Percentiles rank a stretch among this genome's conserved stretches.
Conservation (phyloP, 2,329 filamentous ascomycete genomes). For the Malbranchea zuffiana region DNA sequence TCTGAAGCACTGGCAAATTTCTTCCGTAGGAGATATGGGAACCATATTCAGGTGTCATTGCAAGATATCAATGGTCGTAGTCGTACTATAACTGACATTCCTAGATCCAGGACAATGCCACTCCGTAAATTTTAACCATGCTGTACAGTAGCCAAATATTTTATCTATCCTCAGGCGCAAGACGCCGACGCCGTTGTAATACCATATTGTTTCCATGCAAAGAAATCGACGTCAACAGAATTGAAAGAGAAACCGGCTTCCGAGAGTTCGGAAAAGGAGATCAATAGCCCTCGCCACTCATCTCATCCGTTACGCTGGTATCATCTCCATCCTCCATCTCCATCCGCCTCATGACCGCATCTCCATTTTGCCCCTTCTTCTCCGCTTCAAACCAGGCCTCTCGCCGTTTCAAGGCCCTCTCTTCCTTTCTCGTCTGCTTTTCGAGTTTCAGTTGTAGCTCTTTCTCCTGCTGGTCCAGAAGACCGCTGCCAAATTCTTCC, state of each 20-base stretch:
- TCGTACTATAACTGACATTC: too few relatives aligned
- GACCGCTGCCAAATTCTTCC: conserved; percentile 29
- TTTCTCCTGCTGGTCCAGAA: conserved; percentile 31
- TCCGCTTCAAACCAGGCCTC: conserved; percentile 37
- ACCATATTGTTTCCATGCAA: not conserved
- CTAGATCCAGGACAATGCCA: too few relatives aligned
- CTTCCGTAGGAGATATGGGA: too few relatives aligned
- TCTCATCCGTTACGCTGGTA: conserved; percentile 27
- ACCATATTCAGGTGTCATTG: too few relatives aligned
- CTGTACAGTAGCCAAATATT: not conserved
- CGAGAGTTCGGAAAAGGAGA: too few relatives aligned
- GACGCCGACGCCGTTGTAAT: not conserved
- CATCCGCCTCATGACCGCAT: conserved; percentile 30
- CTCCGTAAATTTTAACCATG: too few relatives aligned
- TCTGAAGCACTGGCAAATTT: too few relatives aligned
- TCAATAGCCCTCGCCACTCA: conserved; percentile 25
- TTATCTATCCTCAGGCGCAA: not conserved
- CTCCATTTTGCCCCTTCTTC: conserved; percentile 34
- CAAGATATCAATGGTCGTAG: too few relatives aligned
- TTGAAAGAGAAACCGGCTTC: too few relatives aligned
- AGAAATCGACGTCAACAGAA: not conserved
- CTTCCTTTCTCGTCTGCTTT: conserved; percentile 30
- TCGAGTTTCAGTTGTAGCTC: conserved; percentile 24
- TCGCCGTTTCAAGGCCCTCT: conserved; percentile 30
- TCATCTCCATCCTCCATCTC: conserved; percentile 26